Base-by-base conservation (phyloP, 176 grass and related monocot species). In the Paspalum notatum region DNA sequence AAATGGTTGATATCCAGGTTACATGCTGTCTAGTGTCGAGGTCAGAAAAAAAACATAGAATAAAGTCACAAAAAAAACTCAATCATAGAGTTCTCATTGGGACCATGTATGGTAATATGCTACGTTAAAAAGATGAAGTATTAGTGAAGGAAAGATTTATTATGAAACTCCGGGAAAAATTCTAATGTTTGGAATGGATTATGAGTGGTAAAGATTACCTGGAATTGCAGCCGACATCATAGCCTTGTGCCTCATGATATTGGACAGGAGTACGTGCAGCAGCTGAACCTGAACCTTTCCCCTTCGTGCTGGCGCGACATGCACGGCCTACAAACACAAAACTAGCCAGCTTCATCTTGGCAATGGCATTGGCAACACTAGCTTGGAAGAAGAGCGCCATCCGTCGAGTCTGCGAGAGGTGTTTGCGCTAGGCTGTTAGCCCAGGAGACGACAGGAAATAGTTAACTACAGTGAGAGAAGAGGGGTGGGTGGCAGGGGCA, bases 251-350 rank as follows among this genome's bases (percentile, higher is more conserved):
- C n/a, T n/a, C n/a, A n/a, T n/a, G n/a, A n/a, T 48, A 77, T 67
- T 97, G 46, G 87, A 92, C 17, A 94, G 59, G 72, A 94, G n/a
- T n/a, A 92, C 42, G n/a, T n/a, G 94, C 75, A 51, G 89, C 87
- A 7, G 87, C 81, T 11, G 94, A 97, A 32, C 94, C 3, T 32
- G 32, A 3, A 32, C 3, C 91, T 92, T 97, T 97, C 66, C 94
- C 91, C 77, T 97, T 97, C 46, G 94, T 94, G 47, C 94, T 91
- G n/a, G n/a, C n/a, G n/a, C n/a, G 32, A 97, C 85, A 88, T n/a
- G 94, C 68, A 97, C 90, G 66, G 62, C 80, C n/a, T n/a, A 32
- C 32, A 32, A 47, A 83, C 15, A 55, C 44, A 51, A 32, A 32
- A 60, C 8, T 12, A 54, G 1, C 57, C 63, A n/a, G 14, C 26